phyloP scores from a whole-genome alignment of 2,329 filamentous ascomycete genomes.

The Aspergillus aculeatinus region DNA sequence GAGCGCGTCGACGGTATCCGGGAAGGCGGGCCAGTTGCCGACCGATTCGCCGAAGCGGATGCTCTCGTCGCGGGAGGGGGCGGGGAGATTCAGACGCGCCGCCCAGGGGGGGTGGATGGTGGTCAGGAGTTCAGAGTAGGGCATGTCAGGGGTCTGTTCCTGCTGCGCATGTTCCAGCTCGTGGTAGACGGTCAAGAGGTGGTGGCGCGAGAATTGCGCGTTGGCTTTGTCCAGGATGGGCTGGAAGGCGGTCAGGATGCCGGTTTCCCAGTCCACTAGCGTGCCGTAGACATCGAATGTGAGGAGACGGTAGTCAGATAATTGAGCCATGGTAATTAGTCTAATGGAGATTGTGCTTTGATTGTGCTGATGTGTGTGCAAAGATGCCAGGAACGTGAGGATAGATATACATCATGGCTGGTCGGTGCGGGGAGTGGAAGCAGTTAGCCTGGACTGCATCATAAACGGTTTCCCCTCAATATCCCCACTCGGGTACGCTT shows the following conservation, averaged over 20 bases:
- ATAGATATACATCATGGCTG: not conserved
- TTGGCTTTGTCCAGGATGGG: constrained; percentile 42
- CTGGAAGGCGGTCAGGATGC: constrained; percentile 56
- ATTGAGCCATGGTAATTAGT: constrained; percentile 22
- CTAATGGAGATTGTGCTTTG: not conserved
- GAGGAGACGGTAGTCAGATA: constrained; percentile 51
- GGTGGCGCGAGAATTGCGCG: constrained; percentile 34
- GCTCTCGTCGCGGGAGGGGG: constrained; percentile 37
- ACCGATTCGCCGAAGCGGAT: constrained; percentile 51
- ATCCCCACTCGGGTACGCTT: not conserved
- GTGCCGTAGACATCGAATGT: constrained; percentile 81
- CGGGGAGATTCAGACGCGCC: constrained; percentile 25
- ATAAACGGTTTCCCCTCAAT: not conserved
- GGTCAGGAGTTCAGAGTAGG: constrained; percentile 61
- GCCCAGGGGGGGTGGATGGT: constrained; percentile 35
- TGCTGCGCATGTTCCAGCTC: constrained; percentile 51
- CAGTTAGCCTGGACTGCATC: not conserved
- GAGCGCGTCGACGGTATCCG: constrained; percentile 57
- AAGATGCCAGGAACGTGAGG: not conserved
- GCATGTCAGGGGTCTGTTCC: constrained; percentile 53
- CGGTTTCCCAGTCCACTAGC: constrained; percentile 74
- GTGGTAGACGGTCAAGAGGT: constrained; percentile 26
- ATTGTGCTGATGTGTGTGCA: no score
- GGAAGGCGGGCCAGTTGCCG: constrained; percentile 55
- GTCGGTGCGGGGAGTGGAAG: not conserved